phyloP scores from a whole-genome alignment of 331 rosid genomes.

The Erythrophleum ivorense region DNA sequence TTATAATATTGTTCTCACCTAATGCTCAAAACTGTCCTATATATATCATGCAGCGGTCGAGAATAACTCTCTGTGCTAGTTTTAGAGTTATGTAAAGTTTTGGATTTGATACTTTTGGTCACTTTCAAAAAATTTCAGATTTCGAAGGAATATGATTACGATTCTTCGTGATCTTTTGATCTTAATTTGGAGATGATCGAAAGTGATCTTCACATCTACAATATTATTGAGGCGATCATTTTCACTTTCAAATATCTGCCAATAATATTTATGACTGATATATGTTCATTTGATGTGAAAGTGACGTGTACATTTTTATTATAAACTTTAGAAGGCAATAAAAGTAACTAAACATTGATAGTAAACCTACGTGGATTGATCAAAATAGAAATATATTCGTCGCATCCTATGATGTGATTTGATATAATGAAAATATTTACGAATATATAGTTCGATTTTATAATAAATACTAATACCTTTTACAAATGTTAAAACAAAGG shows the following conservation, averaged over 20 bases:
- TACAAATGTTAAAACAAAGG: no score
- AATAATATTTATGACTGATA: not conserved
- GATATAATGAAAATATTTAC: not conserved
- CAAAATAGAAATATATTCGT: not conserved
- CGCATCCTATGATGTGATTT: not conserved
- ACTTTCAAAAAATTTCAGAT: not conserved
- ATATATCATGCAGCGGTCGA: not conserved
- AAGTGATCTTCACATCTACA: not conserved
- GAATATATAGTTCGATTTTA: not conserved
- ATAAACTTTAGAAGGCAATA: not conserved
- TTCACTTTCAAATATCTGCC: slow-evolving; percentile 4
- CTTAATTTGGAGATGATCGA: not conserved
- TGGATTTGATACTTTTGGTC: not conserved
- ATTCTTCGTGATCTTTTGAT: not conserved
- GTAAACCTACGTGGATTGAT: not conserved
- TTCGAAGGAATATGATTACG: not conserved
- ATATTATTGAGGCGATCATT: slow-evolving; percentile 13
- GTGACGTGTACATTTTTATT: not conserved
- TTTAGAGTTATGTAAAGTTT: not conserved
- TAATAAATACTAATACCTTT: no score
- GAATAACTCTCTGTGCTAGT: not conserved
- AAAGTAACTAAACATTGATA: not conserved
- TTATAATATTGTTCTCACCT: no score
- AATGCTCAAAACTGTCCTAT: not conserved
- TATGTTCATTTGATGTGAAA: not conserved